Percentiles rank a stretch among this genome's conserved stretches.
Evolutionary conservation across 164 flowering plant genomes (phyloP).

Genomic region (Pachysandra terminalis): DNA sequence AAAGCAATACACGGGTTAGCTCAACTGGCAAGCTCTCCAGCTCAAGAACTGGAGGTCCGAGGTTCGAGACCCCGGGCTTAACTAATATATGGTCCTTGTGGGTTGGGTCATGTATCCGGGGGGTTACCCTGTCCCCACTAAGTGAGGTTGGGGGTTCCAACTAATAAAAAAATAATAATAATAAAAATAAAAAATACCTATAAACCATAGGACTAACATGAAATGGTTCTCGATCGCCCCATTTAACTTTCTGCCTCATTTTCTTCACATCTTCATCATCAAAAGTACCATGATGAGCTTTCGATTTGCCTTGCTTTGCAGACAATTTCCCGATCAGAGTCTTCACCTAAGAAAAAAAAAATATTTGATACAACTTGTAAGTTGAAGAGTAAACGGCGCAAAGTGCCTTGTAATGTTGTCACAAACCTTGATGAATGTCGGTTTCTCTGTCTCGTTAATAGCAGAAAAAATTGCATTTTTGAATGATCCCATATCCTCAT

Average conservation of each 20-base stretch:
- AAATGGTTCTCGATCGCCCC: constrained; percentile 46
- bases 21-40: too few species aligned
- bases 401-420: not conserved
- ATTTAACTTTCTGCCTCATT: constrained; percentile 40
- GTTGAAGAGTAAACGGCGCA: too few species aligned
- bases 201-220: constrained; percentile 40
- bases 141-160: too few species aligned
- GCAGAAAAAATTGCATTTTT: constrained; percentile 33
- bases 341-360: constrained; percentile 32
- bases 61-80: too few species aligned
- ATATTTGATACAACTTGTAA: too few species aligned
- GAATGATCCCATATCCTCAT: constrained; percentile 29
- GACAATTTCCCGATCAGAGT: constrained; percentile 50
- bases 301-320: constrained; percentile 46
- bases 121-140: too few species aligned
- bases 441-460: constrained; percentile 32
- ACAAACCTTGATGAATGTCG: constrained; percentile 50
- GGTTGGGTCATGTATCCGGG: too few species aligned
- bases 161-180: too few species aligned
- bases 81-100: too few species aligned
- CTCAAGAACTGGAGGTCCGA: too few species aligned
- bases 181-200: constrained; percentile 35
- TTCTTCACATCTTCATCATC: constrained; percentile 36
- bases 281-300: constrained; percentile 55
- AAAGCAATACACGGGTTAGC: too few species aligned